Conservation (phyloP, 2,329 filamentous ascomycete genomes). For the Xylariaceae sp. region DNA sequence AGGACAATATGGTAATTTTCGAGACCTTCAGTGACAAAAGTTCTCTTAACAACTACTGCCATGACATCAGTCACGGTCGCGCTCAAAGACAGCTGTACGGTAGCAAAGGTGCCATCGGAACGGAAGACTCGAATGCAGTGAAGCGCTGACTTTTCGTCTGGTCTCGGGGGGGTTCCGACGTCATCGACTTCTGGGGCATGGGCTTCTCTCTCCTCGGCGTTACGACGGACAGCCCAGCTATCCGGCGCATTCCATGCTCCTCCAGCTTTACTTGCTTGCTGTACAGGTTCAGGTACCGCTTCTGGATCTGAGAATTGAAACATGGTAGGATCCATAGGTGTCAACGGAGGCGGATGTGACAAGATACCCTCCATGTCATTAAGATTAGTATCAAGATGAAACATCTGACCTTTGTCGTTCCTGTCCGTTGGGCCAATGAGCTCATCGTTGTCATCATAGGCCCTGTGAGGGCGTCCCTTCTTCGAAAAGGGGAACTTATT, state of each 20-base stretch:
- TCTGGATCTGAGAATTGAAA: conserved; percentile 27
- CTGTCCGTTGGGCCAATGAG: conserved; percentile 57
- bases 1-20: conserved; percentile 96
- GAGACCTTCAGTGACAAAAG: conserved; percentile 81
- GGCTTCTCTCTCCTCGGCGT: conserved; percentile 59
- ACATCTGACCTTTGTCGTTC: conserved; percentile 58
- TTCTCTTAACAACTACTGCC: conserved; percentile 88
- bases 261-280: conserved; percentile 27
- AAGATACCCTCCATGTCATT: conserved; percentile 90
- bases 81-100: conserved; percentile 77
- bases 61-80: conserved; percentile 85
- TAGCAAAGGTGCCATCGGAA: conserved; percentile 89
- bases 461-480: conserved; percentile 43
- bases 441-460: conserved; percentile 52
- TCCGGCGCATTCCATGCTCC: conserved; percentile 90
- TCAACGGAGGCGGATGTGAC: conserved; percentile 63
- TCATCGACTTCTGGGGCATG: conserved; percentile 63
- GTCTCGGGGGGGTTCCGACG: conserved; percentile 58
- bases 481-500: conserved; percentile 62
- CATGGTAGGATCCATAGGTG: conserved; percentile 61
- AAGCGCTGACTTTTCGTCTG: conserved; percentile 69
- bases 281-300: conserved; percentile 19
- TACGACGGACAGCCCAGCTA: conserved; percentile 87
- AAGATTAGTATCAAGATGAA: conserved; percentile 81
- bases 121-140: conserved; percentile 97